Conservation (phyloP, 345 rosid genomes). For the Hibiscus syriacus region DNA sequence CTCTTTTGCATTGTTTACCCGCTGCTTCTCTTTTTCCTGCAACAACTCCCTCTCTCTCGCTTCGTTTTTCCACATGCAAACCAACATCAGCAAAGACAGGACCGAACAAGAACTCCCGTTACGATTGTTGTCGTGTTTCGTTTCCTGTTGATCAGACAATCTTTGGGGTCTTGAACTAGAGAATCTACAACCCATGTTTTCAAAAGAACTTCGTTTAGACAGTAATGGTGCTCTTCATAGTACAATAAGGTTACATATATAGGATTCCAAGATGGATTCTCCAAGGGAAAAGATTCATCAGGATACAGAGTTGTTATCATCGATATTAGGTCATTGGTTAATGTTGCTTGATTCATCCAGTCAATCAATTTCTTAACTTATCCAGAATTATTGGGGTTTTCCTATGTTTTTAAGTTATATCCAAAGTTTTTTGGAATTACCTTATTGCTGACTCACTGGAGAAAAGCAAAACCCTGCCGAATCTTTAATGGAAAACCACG, state of each 20-base stretch:
- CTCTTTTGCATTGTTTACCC: background rate
- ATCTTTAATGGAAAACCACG: background rate
- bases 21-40: background rate
- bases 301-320: slow-evolving; percentile 9
- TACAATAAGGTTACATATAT: background rate
- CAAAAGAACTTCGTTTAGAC: background rate
- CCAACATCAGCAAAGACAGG: background rate
- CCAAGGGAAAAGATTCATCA: slow-evolving; percentile 11
- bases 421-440: background rate
- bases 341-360: background rate
- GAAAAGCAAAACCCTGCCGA: background rate
- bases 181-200: slow-evolving; percentile 19
- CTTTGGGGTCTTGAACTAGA: slow-evolving; percentile 14
- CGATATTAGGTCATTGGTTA: background rate
- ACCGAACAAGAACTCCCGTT: slow-evolving; percentile 1
- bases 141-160: background rate
- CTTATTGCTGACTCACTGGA: background rate
- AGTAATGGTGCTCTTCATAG: background rate
- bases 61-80: slow-evolving; percentile 10
- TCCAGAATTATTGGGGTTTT: background rate
- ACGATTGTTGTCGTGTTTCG: background rate
- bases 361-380: background rate
- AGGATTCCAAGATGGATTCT: slow-evolving; percentile 7
- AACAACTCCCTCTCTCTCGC: slow-evolving; percentile 1
- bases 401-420: background rate